A percentile compares a stretch with the other conserved stretches of the same genome.
Evolutionary conservation across 75 land plant genomes (phyloP).

Genomic region (Gnetum montanum): DNA sequence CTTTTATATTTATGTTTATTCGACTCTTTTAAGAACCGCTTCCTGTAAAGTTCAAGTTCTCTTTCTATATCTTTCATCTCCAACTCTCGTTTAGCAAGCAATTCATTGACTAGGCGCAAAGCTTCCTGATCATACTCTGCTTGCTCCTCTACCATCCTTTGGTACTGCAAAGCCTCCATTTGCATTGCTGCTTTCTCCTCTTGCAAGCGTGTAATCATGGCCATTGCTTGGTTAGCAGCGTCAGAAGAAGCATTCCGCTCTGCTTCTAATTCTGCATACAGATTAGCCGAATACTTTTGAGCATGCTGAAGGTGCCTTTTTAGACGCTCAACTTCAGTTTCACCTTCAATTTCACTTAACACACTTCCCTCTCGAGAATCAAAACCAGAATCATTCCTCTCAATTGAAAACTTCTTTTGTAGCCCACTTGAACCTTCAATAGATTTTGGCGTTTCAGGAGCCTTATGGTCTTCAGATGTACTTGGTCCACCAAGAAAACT

Average conservation of each 20-base stretch:
- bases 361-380: slow-evolving; percentile 57
- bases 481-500: slow-evolving; percentile 14
- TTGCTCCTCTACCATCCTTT: slow-evolving; percentile 89
- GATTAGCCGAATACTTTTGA: slow-evolving; percentile 22
- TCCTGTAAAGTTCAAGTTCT: slow-evolving; percentile 40
- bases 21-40: slow-evolving; percentile 18
- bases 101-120: slow-evolving; percentile 36
- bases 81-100: slow-evolving; percentile 47
- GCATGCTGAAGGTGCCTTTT: slow-evolving; percentile 50
- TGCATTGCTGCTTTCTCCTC: slow-evolving; percentile 89
- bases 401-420: slow-evolving; percentile 42
- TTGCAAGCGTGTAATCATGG: slow-evolving; percentile 89
- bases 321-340: slow-evolving; percentile 39
- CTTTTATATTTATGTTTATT: slow-evolving; percentile 1
- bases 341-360: slow-evolving; percentile 61
- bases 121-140: slow-evolving; percentile 67
- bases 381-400: slow-evolving; percentile 56
- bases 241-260: slow-evolving; percentile 80
- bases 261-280: slow-evolving; percentile 74
- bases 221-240: slow-evolving; percentile 86
- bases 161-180: slow-evolving; percentile 70
- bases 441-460: slow-evolving; percentile 18
- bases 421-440: slow-evolving; percentile 18
- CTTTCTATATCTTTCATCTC: slow-evolving; percentile 50
- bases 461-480: slow-evolving; percentile 21